Evolutionary conservation across 169 alveolate species (phyloP).

Genomic region (Plasmodium gallinaceum): DNA sequence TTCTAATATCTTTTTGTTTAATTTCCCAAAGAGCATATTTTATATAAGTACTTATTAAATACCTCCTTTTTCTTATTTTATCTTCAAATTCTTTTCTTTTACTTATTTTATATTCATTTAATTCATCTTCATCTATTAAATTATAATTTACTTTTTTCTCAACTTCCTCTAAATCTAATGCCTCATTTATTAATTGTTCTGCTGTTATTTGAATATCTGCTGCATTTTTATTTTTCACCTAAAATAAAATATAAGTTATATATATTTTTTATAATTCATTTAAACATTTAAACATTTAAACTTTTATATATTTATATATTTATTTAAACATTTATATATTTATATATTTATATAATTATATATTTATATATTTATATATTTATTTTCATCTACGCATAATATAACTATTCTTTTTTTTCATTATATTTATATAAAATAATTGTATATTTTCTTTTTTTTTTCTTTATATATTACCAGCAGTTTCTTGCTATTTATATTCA

Average conservation of each 20-base stretch:
- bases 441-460: background rate
- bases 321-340: background rate
- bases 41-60: conserved; percentile 97
- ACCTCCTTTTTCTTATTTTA: conserved; percentile 94
- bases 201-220: conserved; percentile 99
- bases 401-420: background rate
- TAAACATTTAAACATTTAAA: background rate
- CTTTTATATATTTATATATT: background rate
- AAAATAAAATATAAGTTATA: background rate
- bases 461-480: conserved; percentile 44
- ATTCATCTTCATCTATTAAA: conserved; percentile 94
- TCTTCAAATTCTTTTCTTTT: conserved; percentile 98
- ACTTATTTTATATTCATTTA: conserved; percentile 93
- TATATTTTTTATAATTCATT: background rate
- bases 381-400: background rate
- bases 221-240: conserved; percentile 96
- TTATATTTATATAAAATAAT: too few relatives aligned
- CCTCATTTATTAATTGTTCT: conserved; percentile 98
- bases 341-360: background rate
- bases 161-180: conserved; percentile 94
- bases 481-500: conserved; percentile 57
- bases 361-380: background rate
- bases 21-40: conserved; percentile 99
- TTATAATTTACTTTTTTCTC: conserved; percentile 86
- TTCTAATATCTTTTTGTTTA: conserved; percentile 93